Conservation (phyloP, 371 early-diverging fungal genomes). For the Apophysomyces ossiformis region DNA sequence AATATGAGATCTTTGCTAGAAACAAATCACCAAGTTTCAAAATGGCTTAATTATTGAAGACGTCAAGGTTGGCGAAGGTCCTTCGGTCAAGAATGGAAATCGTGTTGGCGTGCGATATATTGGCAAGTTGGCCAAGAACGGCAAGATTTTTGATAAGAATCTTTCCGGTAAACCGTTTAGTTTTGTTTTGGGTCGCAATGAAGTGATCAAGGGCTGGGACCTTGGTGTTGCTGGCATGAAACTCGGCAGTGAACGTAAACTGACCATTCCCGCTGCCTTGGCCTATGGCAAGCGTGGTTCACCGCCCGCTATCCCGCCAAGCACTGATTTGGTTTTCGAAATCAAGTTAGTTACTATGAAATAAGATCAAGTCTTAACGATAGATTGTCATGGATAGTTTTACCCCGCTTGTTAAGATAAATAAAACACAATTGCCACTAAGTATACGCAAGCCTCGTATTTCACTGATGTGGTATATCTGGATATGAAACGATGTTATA, state of each 20-base stretch:
- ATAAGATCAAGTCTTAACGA: conserved; percentile 11
- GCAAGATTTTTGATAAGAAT: conserved; percentile 95
- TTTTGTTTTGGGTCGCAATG: conserved; percentile 86
- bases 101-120: conserved; percentile 89
- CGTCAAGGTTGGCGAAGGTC: conserved; percentile 75
- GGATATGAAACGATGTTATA: too few species aligned
- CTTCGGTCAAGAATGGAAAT: conserved; percentile 78
- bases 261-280: conserved; percentile 85
- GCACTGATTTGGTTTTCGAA: conserved; percentile 87
- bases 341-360: conserved; percentile 36
- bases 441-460: too few species aligned
- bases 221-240: conserved; percentile 89
- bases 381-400: neutral
- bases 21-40: conserved; percentile 48
- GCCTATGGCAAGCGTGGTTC: conserved; percentile 90
- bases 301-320: conserved; percentile 87
- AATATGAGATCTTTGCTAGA: conserved; percentile 22
- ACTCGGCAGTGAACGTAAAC: conserved; percentile 86
- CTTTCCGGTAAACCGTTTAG: conserved; percentile 87
- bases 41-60: conserved; percentile 87
- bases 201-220: conserved; percentile 98
- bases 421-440: too few species aligned
- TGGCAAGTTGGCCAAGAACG: conserved; percentile 81
- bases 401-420: too few species aligned
- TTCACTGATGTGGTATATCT: too few species aligned